Evolutionary conservation across 2,329 filamentous ascomycete genomes (phyloP), one percentile per base, ranked within the genome.

Genomic region (Nothophaeocryptopus gaeumannii): DNA sequence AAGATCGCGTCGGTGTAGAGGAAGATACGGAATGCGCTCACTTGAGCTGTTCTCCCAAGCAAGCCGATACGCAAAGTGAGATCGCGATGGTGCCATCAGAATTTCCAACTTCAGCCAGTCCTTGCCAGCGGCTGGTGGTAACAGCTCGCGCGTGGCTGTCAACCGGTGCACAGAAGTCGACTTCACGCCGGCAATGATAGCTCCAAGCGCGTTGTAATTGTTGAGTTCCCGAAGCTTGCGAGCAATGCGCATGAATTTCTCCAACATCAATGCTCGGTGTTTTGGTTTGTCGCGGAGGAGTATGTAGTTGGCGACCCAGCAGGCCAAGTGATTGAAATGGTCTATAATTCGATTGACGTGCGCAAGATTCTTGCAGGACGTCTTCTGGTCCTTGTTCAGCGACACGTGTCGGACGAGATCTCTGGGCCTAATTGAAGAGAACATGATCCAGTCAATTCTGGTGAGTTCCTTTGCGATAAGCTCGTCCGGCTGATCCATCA

Each of bases 371-470:
- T 83, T 85, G 58, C 63, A 68, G 2, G 43, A 39, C 5, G 59
- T 58, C 63, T 88, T 85, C 69, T 88, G 88, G 7, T 56, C 51
- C 12, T 55, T 47, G 9, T 56, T 55, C 39, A 96, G 74, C 63
- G 85, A 93, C 57, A 96, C 91, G 65, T 96, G 88, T 4, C 93
- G 86, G 36, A 97, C 86, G 41, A 97, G 83, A 70, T 99, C 93
- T 51, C 93, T 88, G 47, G 95, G 88, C 20, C 89, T 84, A 54
- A 97, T 96, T 1, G 90, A 91, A 45, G 88, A 95, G 69, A 96
- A 97, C 86, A 97, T 93, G 68, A 95, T 84, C 92, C 92, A 97
- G 71, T 99, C 93, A 47, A 99, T 95, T 53, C 92, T 81, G 3
- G 93, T 97, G 63, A 99, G 80, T 69, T 99, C 93, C 52, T 86